phyloP scores from a whole-genome alignment of 2,329 filamentous ascomycete species.

The Podosphaera fusca region DNA sequence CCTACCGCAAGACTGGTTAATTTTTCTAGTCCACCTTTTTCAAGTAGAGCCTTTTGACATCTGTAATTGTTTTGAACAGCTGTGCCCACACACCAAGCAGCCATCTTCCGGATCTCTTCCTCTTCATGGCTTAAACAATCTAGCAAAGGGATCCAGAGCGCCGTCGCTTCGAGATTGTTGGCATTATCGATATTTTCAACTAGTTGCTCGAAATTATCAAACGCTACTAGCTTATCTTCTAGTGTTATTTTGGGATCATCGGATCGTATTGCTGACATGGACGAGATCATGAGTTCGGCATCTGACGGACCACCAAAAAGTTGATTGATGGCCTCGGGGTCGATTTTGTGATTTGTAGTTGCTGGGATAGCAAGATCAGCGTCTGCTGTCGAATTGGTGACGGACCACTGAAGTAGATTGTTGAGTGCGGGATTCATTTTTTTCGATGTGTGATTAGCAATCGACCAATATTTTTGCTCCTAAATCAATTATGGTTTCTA shows the following conservation, averaged over 20 bases:
- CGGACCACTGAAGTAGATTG: conserved; percentile 18
- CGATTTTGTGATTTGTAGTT: conserved; percentile 23
- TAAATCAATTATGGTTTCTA: no score
- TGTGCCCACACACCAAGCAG: conserved; percentile 84
- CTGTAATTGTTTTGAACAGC: conserved; percentile 90
- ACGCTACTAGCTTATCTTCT: conserved; percentile 59
- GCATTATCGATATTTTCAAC: conserved; percentile 90
- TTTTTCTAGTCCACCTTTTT: conserved; percentile 41
- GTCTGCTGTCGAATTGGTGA: conserved; percentile 31
- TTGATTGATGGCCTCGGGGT: conserved; percentile 45
- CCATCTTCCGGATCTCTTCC: conserved; percentile 53
- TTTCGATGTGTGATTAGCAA: neutral
- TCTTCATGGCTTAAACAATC: conserved; percentile 44
- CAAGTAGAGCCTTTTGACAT: conserved; percentile 48
- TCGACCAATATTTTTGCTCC: no score
- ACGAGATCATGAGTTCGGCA: conserved; percentile 71
- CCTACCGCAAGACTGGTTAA: conserved; percentile 43
- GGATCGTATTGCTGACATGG: conserved; percentile 54
- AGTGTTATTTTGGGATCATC: conserved; percentile 37
- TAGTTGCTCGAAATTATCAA: conserved; percentile 87
- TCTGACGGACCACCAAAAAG: conserved; percentile 72
- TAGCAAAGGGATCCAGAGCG: conserved; percentile 64
- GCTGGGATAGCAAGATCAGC: conserved; percentile 11
- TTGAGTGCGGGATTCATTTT: conserved; percentile 15
- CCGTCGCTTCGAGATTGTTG: conserved; percentile 65